These are phyloP conservation scores for Aspergillus asperescens DNA, from an alignment of 495 filamentous ascomycete species.

Conservation along the genomic window DNA sequence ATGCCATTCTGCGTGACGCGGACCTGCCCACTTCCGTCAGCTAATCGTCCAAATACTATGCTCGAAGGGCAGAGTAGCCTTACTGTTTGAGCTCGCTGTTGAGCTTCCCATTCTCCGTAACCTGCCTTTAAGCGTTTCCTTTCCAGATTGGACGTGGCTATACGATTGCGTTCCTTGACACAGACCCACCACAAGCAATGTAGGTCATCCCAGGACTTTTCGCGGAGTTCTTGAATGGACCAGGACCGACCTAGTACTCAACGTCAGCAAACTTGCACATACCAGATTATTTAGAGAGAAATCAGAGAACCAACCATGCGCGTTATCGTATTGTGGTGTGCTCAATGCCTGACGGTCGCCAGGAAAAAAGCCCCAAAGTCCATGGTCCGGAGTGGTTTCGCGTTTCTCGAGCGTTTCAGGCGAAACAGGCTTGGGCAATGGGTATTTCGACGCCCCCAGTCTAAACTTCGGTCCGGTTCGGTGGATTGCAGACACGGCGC, in stretches of 20 bases:
- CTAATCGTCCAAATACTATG: constrained; percentile 9
- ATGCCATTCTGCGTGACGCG: constrained; percentile 68
- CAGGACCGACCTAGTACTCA: constrained; percentile 61
- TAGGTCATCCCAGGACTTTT: constrained; percentile 90
- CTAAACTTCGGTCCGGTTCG: constrained; percentile 68
- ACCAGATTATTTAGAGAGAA: not conserved
- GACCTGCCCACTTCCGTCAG: constrained; percentile 46
- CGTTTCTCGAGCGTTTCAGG: constrained; percentile 38
- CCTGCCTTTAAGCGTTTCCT: constrained; percentile 56
- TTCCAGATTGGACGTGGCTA: constrained; percentile 71
- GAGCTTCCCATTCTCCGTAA: constrained; percentile 62
- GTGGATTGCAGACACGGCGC: constrained; percentile 76
- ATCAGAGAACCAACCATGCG: constrained; percentile 53
- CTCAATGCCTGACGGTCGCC: constrained; percentile 55
- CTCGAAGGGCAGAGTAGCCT: constrained; percentile 20
- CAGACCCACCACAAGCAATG: constrained; percentile 94
- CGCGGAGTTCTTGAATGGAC: constrained; percentile 79
- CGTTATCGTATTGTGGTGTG: constrained; percentile 59
- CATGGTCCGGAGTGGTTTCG: constrained; percentile 63
- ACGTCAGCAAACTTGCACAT: constrained; percentile 16
- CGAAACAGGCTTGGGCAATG: constrained; percentile 67
- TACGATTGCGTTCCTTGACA: constrained; percentile 82
- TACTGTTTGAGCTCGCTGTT: constrained; percentile 57
- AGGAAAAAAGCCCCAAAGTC: constrained; percentile 91
- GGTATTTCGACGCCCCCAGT: constrained; percentile 62